Base-by-base conservation (phyloP, 2,329 filamentous ascomycete genomes). In the Didymosphaeria variabile region DNA sequence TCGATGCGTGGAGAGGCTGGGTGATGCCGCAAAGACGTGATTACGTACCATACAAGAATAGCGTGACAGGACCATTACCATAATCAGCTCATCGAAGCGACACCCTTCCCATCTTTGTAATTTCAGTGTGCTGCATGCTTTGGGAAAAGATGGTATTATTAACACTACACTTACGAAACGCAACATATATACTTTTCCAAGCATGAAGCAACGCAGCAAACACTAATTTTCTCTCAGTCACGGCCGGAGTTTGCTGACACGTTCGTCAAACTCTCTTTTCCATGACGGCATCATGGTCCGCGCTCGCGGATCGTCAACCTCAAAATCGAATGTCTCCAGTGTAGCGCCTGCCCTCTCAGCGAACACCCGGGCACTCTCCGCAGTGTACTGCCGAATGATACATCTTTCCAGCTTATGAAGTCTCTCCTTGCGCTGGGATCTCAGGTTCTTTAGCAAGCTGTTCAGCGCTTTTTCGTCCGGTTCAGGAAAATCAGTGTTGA, bases 251-350 rank as follows among this genome's bases (percentile, higher is more conserved):
- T 23, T 42, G n/a, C 13, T 65, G 1, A 72, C 67, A 12, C 53
- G 57, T 6, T 61, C 57, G 31, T 69, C 64, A 34, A 77, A 77
- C 21, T 71, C 66, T 8, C 75, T 59, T 50, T 75, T 77, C 75
- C 75, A 77, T 6, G 62, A 31, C 8, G 75, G 75, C 71, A 77
- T 73, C 70, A 73, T 72, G 0, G 65, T 64, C 34, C 69, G 67
- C 6, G 63, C 60, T 19, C 64, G 55, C 1, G 66, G 64, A 1
- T 66, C 54, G 10, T 49, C 57, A 1, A 56, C 54, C 6, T 55
- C 55, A 13, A 61, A 57, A 23, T 71, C 67, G 23, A 74, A 75
- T 1, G 66, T 58, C n/a, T 74, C 72, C 13, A 76, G 57, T 5
- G 55, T 58, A 1, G 69, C 58, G 5, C 62, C 62, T 10, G 69